Evolutionary conservation across 2,329 filamentous ascomycete genomes (phyloP).

Genomic region (Geosmithia putterillii): DNA sequence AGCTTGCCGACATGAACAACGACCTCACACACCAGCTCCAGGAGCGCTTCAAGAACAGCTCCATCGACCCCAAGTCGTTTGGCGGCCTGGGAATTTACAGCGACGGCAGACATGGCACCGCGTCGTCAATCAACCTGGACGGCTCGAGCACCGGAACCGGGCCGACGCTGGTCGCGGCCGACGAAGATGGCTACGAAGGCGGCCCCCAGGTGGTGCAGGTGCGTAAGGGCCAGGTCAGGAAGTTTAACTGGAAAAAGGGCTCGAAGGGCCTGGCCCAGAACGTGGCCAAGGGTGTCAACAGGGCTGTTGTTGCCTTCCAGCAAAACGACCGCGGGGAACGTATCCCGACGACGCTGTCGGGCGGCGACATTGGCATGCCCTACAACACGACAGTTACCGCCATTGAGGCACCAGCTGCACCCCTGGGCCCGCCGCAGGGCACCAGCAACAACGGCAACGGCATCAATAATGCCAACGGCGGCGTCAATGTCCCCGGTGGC

Average conservation of each 20-base stretch:
- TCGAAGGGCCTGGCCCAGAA: constrained; percentile 89
- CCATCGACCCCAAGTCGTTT: constrained; percentile 31
- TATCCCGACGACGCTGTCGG: constrained; percentile 36
- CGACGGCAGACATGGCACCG: constrained; percentile 36
- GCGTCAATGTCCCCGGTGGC: constrained; percentile 5
- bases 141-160: constrained; percentile 41
- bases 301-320: constrained; percentile 68
- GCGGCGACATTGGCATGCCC: constrained; percentile 55
- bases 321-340: constrained; percentile 47
- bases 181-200: constrained; percentile 51
- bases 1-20: constrained; percentile 90
- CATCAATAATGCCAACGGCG: constrained; percentile 1
- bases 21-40: constrained; percentile 91
- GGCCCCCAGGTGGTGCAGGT: constrained; percentile 94
- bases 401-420: constrained; percentile 30
- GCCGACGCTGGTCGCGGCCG: constrained; percentile 43
- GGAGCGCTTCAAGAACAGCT: constrained; percentile 75
- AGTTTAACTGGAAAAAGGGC: constrained; percentile 98
- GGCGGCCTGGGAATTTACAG: constrained; percentile 47
- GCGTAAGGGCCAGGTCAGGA: constrained; percentile 84
- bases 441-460: constrained; percentile 5
- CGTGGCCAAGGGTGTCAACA: constrained; percentile 86
- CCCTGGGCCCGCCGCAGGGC: constrained; percentile 6
- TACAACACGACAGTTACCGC: constrained; percentile 56
- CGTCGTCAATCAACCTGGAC: constrained; percentile 39